Conservation (phyloP, 805 yeast species). For the Suhomyces canberraensis region DNA sequence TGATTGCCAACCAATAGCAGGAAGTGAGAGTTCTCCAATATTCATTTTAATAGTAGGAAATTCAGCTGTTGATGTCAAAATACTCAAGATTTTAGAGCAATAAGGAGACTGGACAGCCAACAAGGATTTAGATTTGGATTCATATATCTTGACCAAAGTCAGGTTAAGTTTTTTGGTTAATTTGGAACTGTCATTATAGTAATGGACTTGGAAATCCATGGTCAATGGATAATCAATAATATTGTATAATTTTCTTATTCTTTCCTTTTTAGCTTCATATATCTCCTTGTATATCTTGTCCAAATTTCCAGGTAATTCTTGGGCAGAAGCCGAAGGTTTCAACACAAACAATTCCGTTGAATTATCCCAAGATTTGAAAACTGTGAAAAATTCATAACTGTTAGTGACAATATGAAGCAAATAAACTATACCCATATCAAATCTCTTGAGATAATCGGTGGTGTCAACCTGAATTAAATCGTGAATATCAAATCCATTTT, state of each 20-base stretch:
- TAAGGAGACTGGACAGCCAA: slow-evolving; percentile 74
- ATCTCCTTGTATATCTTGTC: slow-evolving; percentile 55
- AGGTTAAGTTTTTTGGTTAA: slow-evolving; percentile 59
- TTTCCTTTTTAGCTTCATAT: slow-evolving; percentile 45
- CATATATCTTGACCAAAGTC: slow-evolving; percentile 52
- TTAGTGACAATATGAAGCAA: slow-evolving; percentile 67
- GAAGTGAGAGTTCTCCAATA: slow-evolving; percentile 55
- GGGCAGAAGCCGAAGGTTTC: slow-evolving; percentile 69
- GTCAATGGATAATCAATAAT: slow-evolving; percentile 52
- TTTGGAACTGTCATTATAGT: slow-evolving; percentile 52
- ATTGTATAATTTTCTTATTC: slow-evolving; percentile 38
- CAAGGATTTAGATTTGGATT: slow-evolving; percentile 57
- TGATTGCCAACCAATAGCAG: slow-evolving; percentile 81
- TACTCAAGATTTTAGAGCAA: slow-evolving; percentile 42
- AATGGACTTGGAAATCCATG: slow-evolving; percentile 52
- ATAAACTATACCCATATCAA: slow-evolving; percentile 58
- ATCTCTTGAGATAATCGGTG: slow-evolving; percentile 49
- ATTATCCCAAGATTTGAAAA: slow-evolving; percentile 63
- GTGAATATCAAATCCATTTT: slow-evolving; percentile 73
- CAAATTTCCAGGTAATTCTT: slow-evolving; percentile 55
- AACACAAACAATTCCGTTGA: slow-evolving; percentile 52
- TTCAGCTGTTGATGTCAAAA: slow-evolving; percentile 46
- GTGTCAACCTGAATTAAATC: slow-evolving; percentile 50
- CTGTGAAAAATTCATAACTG: slow-evolving; percentile 69
- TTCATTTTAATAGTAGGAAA: slow-evolving; percentile 65